phyloP scores from a whole-genome alignment of 2,329 filamentous ascomycete genomes.

The Ophiostoma himal-ulmi region DNA sequence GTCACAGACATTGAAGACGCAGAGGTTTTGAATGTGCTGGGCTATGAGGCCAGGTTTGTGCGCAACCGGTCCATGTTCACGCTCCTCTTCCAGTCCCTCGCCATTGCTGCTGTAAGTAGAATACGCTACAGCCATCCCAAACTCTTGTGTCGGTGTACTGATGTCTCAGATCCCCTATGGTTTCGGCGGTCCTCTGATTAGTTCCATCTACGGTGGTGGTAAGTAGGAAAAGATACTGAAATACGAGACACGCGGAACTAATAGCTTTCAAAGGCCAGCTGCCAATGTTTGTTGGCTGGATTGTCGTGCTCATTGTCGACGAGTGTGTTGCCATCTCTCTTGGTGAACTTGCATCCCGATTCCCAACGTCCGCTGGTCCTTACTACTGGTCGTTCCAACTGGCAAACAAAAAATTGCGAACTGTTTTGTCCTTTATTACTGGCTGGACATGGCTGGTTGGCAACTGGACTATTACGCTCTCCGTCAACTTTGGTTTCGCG shows the following conservation, averaged over 20 bases:
- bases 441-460: conserved; percentile 74
- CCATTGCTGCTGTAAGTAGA: conserved; percentile 21
- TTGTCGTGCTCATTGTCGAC: conserved; percentile 49
- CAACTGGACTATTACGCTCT: conserved; percentile 75
- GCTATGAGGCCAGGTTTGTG: conserved; percentile 52
- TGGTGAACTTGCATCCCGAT: conserved; percentile 21
- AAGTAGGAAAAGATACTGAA: not conserved
- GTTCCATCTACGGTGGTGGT: conserved; percentile 23
- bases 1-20: not conserved
- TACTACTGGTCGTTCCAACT: conserved; percentile 78
- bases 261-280: not conserved
- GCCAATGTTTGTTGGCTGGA: conserved; percentile 48
- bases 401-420: conserved; percentile 54
- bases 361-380: conserved; percentile 37
- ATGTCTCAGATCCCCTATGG: conserved; percentile 22
- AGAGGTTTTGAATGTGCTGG: conserved; percentile 34
- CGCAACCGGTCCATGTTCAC: conserved; percentile 56
- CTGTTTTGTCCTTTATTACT: conserved; percentile 62
- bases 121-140: no score
- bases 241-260: not conserved
- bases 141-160: not conserved
- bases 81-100: conserved; percentile 50
- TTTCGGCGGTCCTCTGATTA: conserved; percentile 23
- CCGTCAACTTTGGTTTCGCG: conserved; percentile 75
- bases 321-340: conserved; percentile 42